Evolutionary conservation across 2,329 filamentous ascomycete species (phyloP).

Genomic region (Phialophora chinensis): DNA sequence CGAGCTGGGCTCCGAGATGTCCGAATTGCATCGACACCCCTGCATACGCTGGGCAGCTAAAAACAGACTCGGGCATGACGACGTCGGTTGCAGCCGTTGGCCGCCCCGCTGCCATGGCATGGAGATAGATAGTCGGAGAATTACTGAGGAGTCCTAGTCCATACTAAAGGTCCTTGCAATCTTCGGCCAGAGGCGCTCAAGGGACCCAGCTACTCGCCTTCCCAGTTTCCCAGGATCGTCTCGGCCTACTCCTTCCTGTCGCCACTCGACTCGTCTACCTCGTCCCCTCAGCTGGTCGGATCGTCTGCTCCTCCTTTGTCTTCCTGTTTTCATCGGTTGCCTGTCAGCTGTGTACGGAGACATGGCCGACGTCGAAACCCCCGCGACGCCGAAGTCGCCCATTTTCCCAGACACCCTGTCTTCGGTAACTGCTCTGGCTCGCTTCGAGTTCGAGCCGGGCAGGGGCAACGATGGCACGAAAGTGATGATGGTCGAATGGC

Average conservation of each 20-base stretch:
- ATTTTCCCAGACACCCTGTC: constrained; percentile 35
- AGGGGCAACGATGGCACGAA: constrained; percentile 84
- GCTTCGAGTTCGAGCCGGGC: constrained; percentile 84
- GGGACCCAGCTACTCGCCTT: not conserved
- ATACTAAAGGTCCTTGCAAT: constrained; percentile 12
- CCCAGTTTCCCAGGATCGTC: constrained; percentile 3
- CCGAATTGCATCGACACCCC: not conserved
- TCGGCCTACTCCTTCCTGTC: constrained; percentile 8
- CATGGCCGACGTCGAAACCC: constrained; percentile 30
- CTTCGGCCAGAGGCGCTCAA: not conserved
- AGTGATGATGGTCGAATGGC: constrained; percentile 93
- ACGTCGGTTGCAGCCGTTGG: constrained; percentile 5
- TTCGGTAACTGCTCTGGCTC: constrained; percentile 68
- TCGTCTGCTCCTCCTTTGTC: not conserved
- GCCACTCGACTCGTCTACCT: not conserved
- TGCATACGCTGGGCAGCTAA: constrained; percentile 1
- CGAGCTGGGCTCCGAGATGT: not conserved
- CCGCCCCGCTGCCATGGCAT: not conserved
- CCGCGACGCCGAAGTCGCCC: constrained; percentile 34
- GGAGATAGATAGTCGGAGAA: not conserved
- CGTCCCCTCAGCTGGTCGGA: not conserved
- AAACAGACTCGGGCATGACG: not conserved
- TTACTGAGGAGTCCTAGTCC: not conserved
- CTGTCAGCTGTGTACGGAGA: constrained; percentile 4
- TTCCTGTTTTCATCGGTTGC: not conserved